phyloP scores from a whole-genome alignment of 2,329 filamentous ascomycete species.

The Clonostachys rosea region DNA sequence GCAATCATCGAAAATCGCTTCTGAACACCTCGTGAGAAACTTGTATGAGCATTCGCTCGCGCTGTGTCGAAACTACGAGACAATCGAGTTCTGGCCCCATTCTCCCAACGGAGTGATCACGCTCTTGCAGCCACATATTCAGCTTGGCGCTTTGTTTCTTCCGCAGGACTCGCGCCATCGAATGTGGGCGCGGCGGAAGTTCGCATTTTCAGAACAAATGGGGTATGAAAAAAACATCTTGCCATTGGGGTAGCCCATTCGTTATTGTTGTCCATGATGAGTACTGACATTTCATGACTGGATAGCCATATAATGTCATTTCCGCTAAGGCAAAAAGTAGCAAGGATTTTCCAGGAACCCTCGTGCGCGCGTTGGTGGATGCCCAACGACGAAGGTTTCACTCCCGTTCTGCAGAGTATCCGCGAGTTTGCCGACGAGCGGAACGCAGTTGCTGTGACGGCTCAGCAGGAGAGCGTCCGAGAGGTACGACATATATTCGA shows the following conservation, averaged over 20 bases:
- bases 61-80: conserved; percentile 75
- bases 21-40: conserved; percentile 44
- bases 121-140: conserved; percentile 70
- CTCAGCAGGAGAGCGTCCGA: conserved; percentile 60
- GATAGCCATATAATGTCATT: background rate
- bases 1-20: conserved; percentile 57
- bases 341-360: conserved; percentile 67
- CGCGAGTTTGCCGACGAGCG: conserved; percentile 79
- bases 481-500: conserved; percentile 73
- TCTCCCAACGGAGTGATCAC: conserved; percentile 68
- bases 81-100: conserved; percentile 66
- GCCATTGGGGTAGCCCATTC: conserved; percentile 6
- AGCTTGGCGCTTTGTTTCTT: conserved; percentile 74
- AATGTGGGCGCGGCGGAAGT: conserved; percentile 75
- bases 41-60: conserved; percentile 59
- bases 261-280: too few species aligned
- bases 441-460: conserved; percentile 52
- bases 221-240: conserved; percentile 54
- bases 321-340: conserved; percentile 20
- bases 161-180: conserved; percentile 68
- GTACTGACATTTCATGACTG: background rate
- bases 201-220: conserved; percentile 71
- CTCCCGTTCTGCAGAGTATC: conserved; percentile 68
- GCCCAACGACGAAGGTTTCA: conserved; percentile 73
- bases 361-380: conserved; percentile 85